These are phyloP conservation scores for Penicillium expansum DNA, from an alignment of 2,329 filamentous ascomycete genomes.

Conservation along the genomic window DNA sequence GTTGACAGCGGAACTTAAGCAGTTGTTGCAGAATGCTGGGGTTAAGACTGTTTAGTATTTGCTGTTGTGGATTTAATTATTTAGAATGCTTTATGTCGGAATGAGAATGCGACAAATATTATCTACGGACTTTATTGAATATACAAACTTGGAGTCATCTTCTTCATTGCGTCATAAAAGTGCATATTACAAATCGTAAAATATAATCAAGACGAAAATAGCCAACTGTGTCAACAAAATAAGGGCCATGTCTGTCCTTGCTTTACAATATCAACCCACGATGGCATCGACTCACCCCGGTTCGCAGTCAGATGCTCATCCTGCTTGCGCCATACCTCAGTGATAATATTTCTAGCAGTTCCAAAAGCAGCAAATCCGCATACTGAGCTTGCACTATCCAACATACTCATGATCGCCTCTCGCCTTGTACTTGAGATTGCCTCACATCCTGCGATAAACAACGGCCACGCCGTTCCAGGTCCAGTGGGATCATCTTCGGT, in stretches of 20 bases:
- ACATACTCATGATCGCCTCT: constrained; percentile 21
- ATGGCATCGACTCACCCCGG: constrained; percentile 24
- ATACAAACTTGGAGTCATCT: too few relatives aligned
- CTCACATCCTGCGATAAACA: constrained; percentile 44
- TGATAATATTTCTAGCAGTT: constrained; percentile 29
- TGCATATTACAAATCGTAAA: not conserved
- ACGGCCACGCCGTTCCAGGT: constrained; percentile 39
- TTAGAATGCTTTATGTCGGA: too few relatives aligned
- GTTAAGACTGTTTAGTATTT: too few relatives aligned
- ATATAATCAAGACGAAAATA: not conserved
- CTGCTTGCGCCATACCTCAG: constrained; percentile 29
- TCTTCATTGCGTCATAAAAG: not conserved
- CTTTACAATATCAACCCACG: constrained; percentile 30
- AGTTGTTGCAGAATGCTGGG: too few relatives aligned
- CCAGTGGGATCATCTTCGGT: constrained; percentile 13
- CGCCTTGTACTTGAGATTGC: constrained; percentile 26
- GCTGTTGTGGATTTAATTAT: too few relatives aligned
- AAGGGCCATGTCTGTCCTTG: constrained; percentile 29
- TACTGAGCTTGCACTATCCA: constrained; percentile 26
- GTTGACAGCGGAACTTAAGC: too few relatives aligned
- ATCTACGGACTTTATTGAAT: too few relatives aligned
- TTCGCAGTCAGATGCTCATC: constrained; percentile 25
- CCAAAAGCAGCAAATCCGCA: constrained; percentile 26
- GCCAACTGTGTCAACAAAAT: constrained; percentile 21
- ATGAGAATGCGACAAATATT: too few relatives aligned